phyloP scores from a whole-genome alignment of 495 filamentous ascomycete species.

The Talaromyces wortmannii region DNA sequence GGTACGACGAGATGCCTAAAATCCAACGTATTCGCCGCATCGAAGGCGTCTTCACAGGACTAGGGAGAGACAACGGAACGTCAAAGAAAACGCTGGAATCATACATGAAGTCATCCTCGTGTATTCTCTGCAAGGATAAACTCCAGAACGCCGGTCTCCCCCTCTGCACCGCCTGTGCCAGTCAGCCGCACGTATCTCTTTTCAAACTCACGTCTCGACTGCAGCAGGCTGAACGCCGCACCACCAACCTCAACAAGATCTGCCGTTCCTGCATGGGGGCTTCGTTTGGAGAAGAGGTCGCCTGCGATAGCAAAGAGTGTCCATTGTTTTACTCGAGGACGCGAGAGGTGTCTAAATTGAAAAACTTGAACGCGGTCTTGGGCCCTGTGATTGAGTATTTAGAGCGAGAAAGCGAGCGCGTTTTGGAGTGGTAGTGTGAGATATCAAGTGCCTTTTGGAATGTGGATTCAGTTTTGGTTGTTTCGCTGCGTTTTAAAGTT shows the following conservation, averaged over 20 bases:
- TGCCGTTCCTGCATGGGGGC: constrained; percentile 79
- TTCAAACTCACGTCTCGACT: constrained; percentile 54
- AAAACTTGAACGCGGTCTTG: constrained; percentile 46
- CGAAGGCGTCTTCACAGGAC: constrained; percentile 23
- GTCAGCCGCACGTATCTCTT: constrained; percentile 49
- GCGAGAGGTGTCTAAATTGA: constrained; percentile 57
- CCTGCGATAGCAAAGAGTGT: constrained; percentile 86
- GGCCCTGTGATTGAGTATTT: constrained; percentile 52
- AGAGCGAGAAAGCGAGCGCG: constrained; percentile 33
- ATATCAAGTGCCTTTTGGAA: not conserved
- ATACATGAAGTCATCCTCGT: constrained; percentile 75
- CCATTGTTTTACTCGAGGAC: constrained; percentile 86
- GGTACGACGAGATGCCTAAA: constrained; percentile 98
- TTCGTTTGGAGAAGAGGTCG: constrained; percentile 65
- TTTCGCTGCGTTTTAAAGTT: no score
- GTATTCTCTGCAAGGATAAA: constrained; percentile 68
- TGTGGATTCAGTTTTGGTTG: no score
- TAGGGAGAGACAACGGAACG: constrained; percentile 12
- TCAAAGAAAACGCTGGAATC: constrained; percentile 69
- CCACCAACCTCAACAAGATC: constrained; percentile 59
- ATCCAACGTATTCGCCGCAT: constrained; percentile 62
- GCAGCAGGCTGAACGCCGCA: constrained; percentile 54
- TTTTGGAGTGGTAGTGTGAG: constrained; percentile 34
- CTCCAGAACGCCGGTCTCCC: constrained; percentile 41
- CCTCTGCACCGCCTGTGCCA: constrained; percentile 60